Conservation (phyloP, 192 early-diverging fungal species). For the Pilobolus umbonatus region DNA sequence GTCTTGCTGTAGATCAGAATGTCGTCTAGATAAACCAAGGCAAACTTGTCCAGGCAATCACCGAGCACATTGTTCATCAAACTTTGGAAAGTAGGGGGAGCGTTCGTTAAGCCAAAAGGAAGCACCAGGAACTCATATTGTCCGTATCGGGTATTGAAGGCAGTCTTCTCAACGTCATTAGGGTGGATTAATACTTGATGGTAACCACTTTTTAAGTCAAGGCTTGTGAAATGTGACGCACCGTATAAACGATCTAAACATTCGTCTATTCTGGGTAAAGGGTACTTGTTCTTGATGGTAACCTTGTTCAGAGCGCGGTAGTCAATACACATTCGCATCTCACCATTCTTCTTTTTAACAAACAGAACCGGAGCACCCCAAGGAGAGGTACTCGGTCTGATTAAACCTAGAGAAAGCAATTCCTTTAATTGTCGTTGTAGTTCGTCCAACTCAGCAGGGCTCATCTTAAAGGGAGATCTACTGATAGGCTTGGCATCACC, state of each 20-base stretch:
- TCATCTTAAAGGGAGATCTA: constrained; percentile 23
- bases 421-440: constrained; percentile 10
- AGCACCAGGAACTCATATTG: too few species aligned
- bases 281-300: constrained; percentile 36
- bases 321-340: constrained; percentile 45
- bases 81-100: too few species aligned
- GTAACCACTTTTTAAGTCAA: too few species aligned
- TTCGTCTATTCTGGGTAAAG: constrained; percentile 43
- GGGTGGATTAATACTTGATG: too few species aligned
- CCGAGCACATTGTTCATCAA: too few species aligned
- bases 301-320: constrained; percentile 44
- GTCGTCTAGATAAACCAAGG: too few species aligned
- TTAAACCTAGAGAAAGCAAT: constrained; percentile 7
- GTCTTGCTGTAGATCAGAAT: too few species aligned
- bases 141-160: too few species aligned
- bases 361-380: constrained; percentile 17
- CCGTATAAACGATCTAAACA: constrained; percentile 29
- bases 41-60: too few species aligned
- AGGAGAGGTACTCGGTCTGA: constrained; percentile 10
- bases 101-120: too few species aligned
- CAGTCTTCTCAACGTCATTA: too few species aligned
- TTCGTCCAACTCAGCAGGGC: constrained; percentile 7
- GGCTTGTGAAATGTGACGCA: too few species aligned
- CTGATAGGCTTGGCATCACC: constrained; percentile 15
- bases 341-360: constrained; percentile 44